phyloP scores from a whole-genome alignment of 2,329 filamentous ascomycete species.

The Alternaria conjuncta region DNA sequence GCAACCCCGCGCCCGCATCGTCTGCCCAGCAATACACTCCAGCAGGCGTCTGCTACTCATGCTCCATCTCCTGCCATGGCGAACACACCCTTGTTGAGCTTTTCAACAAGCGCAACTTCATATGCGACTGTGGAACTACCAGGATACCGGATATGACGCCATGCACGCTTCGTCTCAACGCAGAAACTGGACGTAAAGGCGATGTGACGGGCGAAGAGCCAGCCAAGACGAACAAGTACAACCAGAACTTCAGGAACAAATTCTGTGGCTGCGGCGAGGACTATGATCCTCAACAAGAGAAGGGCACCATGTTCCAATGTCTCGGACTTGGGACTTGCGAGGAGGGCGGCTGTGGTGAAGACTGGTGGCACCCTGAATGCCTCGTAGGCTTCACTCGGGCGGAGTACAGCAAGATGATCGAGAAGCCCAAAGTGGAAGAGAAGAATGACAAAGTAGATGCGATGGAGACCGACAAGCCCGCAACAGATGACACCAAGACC shows the following conservation, averaged over 20 bases:
- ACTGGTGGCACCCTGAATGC: conserved; percentile 97
- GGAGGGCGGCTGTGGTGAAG: conserved; percentile 89
- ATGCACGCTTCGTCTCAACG: conserved; percentile 77
- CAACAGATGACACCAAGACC: neutral
- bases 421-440: conserved; percentile 30
- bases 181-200: conserved; percentile 76
- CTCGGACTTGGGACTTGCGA: conserved; percentile 80
- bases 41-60: conserved; percentile 94
- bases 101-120: conserved; percentile 93
- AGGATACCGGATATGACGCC: conserved; percentile 73
- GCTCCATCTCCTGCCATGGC: conserved; percentile 94
- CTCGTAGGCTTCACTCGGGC: conserved; percentile 79
- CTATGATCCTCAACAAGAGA: conserved; percentile 88
- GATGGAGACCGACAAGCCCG: conserved; percentile 13
- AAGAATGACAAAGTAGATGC: conserved; percentile 14
- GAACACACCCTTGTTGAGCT: conserved; percentile 95
- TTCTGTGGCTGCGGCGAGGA: conserved; percentile 91
- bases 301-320: conserved; percentile 98
- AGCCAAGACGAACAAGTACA: conserved; percentile 80
- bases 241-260: conserved; percentile 90
- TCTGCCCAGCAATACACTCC: conserved; percentile 68
- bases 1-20: conserved; percentile 77
- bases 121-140: conserved; percentile 93
- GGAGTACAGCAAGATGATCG: conserved; percentile 65
- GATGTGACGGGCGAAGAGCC: conserved; percentile 78